These are phyloP conservation scores for Peltaster fructicola DNA, from an alignment of 2,329 filamentous ascomycete species.

Conservation along the genomic window DNA sequence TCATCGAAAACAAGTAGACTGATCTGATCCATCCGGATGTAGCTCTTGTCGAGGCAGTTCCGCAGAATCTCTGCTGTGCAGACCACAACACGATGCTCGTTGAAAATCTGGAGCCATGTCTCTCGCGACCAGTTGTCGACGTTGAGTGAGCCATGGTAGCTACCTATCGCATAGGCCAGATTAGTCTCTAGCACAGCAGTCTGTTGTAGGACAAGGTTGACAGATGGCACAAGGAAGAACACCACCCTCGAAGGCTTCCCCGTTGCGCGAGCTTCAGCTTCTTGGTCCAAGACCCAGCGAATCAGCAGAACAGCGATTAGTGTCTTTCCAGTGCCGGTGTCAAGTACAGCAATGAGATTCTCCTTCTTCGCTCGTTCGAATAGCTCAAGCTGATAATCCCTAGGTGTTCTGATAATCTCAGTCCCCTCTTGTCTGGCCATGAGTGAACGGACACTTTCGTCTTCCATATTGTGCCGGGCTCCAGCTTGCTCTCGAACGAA, in stretches of 20 bases:
- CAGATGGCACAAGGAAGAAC: constrained; percentile 78
- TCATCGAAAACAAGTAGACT: constrained; percentile 92
- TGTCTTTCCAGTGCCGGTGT: constrained; percentile 92
- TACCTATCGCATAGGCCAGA: constrained; percentile 55
- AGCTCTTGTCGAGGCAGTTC: constrained; percentile 60
- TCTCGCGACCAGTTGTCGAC: constrained; percentile 42
- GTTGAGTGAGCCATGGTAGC: constrained; percentile 55
- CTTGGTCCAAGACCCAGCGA: constrained; percentile 55
- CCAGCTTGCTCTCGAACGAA: too few relatives aligned
- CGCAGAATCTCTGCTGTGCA: constrained; percentile 81
- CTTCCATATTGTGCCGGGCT: constrained; percentile 8
- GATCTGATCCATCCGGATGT: constrained; percentile 63
- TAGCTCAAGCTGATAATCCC: constrained; percentile 83
- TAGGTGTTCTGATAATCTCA: constrained; percentile 54
- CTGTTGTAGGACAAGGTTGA: constrained; percentile 82
- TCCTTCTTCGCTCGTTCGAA: constrained; percentile 70
- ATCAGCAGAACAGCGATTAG: constrained; percentile 83
- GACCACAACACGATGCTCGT: constrained; percentile 64
- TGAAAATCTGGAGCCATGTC: constrained; percentile 41
- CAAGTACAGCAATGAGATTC: constrained; percentile 84
- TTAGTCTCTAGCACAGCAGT: constrained; percentile 66
- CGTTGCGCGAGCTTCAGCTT: constrained; percentile 49
- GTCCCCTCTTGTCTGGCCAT: constrained; percentile 34
- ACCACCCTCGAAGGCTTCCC: constrained; percentile 48
- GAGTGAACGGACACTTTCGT: constrained; percentile 36